Conservation (phyloP, 331 rosid genomes). For the Pyracantha coccinea region DNA sequence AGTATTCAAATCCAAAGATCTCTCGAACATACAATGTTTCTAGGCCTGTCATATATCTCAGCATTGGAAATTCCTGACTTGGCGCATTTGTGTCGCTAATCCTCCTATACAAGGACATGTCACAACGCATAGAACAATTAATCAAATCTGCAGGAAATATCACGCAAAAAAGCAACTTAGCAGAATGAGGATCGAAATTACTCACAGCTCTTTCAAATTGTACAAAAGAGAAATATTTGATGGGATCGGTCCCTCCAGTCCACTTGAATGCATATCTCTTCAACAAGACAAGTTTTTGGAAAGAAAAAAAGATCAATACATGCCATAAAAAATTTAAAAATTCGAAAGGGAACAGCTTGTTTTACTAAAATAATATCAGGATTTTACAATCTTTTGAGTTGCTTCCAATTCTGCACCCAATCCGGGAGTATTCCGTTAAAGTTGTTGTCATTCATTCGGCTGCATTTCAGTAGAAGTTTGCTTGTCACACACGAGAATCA, state of each 20-base stretch:
- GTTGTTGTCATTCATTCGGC: constrained; percentile 68
- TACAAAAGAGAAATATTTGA: constrained; percentile 44
- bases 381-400: constrained; percentile 59
- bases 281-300: constrained; percentile 14
- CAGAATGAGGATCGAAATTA: background rate
- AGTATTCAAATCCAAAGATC: background rate
- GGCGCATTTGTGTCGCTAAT: constrained; percentile 11
- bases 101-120: background rate
- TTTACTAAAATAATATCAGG: background rate
- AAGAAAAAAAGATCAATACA: constrained; percentile 3
- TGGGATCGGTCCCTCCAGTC: constrained; percentile 87
- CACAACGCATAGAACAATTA: background rate
- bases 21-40: constrained; percentile 1
- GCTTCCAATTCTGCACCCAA: constrained; percentile 66
- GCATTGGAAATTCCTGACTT: background rate
- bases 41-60: background rate
- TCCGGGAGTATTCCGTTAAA: constrained; percentile 55
- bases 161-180: background rate
- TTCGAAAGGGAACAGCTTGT: background rate
- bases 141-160: background rate
- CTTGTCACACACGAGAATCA: background rate
- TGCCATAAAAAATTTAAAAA: background rate
- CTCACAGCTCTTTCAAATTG: constrained; percentile 56
- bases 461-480: constrained; percentile 27
- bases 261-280: constrained; percentile 81